Evolutionary conservation across 1,284 basidiomycete species (phyloP).

Genomic region (Leccinum griseonigrum): DNA sequence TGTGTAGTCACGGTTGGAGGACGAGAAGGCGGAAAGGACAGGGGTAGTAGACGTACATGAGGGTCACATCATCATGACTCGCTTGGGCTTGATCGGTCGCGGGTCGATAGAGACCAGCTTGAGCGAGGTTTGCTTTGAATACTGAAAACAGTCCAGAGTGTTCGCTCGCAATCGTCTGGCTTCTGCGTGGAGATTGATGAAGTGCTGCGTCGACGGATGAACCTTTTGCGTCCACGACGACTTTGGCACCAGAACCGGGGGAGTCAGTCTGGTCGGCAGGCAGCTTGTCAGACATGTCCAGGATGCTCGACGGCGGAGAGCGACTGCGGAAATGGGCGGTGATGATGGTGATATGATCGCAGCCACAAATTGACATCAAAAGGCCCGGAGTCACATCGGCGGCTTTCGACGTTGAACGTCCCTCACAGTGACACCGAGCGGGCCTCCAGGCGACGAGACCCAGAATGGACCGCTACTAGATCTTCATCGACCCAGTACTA

Average conservation of each 20-base stretch:
- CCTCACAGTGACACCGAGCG: neutral
- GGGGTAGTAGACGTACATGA: constrained; percentile 49
- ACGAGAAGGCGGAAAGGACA: neutral
- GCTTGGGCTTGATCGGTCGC: constrained; percentile 34
- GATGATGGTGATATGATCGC: neutral
- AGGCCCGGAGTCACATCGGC: too few relatives aligned
- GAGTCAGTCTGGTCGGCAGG: neutral
- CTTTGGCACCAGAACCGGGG: neutral
- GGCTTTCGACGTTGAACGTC: neutral
- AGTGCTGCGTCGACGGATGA: neutral
- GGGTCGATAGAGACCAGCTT: constrained; percentile 51
- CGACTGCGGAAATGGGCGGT: neutral
- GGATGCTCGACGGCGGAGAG: neutral
- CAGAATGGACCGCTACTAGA: too few relatives aligned
- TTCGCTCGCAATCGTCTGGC: constrained; percentile 5
- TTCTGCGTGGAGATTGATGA: neutral
- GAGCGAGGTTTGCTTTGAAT: constrained; percentile 52
- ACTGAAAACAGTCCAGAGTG: constrained; percentile 29
- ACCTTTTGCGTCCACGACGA: neutral
- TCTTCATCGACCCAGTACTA: too few relatives aligned
- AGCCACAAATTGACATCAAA: neutral
- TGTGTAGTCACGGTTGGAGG: neutral
- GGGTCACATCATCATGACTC: constrained; percentile 63
- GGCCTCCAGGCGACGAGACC: neutral
- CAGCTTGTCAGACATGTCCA: constrained; percentile 10